These are phyloP conservation scores for Setaria viridis DNA, from an alignment of 202 grass and related monocot genomes.

Conservation along the genomic window DNA sequence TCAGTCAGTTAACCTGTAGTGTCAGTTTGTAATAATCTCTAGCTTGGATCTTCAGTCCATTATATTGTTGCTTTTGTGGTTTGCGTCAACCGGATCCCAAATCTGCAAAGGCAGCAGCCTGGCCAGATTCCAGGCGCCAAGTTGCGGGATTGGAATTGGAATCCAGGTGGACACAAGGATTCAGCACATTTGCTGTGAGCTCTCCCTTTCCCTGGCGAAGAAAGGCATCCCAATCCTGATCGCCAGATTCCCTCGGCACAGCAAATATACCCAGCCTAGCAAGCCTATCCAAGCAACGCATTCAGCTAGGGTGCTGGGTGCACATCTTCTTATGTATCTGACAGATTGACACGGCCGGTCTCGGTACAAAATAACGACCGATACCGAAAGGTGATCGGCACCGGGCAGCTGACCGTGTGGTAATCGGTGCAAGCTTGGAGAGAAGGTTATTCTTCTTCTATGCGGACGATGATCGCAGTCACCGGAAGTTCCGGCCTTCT, in stretches of 20 bases:
- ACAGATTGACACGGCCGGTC: neutral
- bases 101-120: constrained; percentile 35
- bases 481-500: neutral
- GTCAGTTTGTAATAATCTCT: neutral
- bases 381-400: neutral
- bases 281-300: neutral
- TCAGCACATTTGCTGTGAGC: constrained; percentile 46
- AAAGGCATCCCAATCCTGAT: constrained; percentile 18
- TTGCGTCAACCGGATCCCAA: constrained; percentile 45
- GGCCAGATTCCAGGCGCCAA: constrained; percentile 39
- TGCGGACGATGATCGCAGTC: neutral
- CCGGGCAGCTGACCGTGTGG: neutral
- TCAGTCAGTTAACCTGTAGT: neutral
- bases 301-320: neutral
- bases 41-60: neutral
- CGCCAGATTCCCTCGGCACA: constrained; percentile 34
- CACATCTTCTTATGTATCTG: neutral
- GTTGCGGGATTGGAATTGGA: constrained; percentile 22
- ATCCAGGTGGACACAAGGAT: constrained; percentile 41
- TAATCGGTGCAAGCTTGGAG: neutral
- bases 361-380: neutral
- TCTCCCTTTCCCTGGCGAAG: neutral
- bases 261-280: constrained; percentile 24
- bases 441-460: constrained; percentile 15
- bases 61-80: neutral